Evolutionary conservation across 306 rosid species (phyloP).

Genomic region (Calophaca sinica): DNA sequence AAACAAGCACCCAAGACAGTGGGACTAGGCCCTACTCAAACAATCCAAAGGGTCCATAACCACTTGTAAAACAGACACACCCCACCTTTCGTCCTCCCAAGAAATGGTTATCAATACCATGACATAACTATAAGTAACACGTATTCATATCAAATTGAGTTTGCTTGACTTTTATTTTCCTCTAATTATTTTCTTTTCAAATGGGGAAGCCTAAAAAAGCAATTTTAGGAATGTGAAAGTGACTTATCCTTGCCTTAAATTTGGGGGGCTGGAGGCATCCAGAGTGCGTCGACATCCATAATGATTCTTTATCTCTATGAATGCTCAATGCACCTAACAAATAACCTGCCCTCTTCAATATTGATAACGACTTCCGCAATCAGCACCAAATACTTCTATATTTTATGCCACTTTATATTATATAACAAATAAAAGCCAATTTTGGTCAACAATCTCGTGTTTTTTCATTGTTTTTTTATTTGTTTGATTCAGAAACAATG

Average conservation of each 20-base stretch:
- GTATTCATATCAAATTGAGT: too few relatives aligned
- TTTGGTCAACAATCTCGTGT: conserved; percentile 76
- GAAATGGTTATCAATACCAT: too few relatives aligned
- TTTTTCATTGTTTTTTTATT: conserved; percentile 29
- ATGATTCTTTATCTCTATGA: conserved; percentile 56
- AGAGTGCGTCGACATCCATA: conserved; percentile 44
- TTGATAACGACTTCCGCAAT: conserved; percentile 70
- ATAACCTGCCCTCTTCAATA: conserved; percentile 75
- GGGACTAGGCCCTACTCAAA: too few relatives aligned
- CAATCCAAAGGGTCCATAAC: too few relatives aligned
- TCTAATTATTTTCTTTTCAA: too few relatives aligned
- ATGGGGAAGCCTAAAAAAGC: too few relatives aligned
- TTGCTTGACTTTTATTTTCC: too few relatives aligned
- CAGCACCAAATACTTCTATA: conserved; percentile 49
- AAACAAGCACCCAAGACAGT: too few relatives aligned
- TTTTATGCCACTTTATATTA: conserved; percentile 44
- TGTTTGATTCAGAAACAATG: conserved; percentile 1
- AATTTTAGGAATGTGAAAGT: conserved; percentile 24
- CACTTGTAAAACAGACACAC: too few relatives aligned
- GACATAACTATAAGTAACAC: too few relatives aligned
- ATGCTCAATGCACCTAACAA: conserved; percentile 66
- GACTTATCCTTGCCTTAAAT: conserved; percentile 43
- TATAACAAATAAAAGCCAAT: background rate
- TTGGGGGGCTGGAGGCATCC: conserved; percentile 51
- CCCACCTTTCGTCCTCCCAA: too few relatives aligned